Conservation (phyloP, 768 basidiomycete genomes). For the Tricholoma bakamatsutake region DNA sequence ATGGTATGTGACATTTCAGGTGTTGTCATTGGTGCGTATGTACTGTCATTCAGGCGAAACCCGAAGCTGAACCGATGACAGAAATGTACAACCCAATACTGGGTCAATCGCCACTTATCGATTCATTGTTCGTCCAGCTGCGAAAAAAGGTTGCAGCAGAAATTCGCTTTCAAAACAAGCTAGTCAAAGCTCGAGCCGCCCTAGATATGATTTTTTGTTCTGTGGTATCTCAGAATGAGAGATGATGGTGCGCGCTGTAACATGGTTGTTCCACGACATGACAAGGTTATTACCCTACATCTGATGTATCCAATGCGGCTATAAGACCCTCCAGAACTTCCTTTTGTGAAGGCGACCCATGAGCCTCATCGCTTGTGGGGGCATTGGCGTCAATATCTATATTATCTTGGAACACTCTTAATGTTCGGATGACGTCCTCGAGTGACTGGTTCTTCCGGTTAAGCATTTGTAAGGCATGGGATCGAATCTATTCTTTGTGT, state of each 20-base stretch:
- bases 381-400: conserved; percentile 49
- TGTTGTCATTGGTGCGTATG: conserved; percentile 72
- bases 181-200: conserved; percentile 78
- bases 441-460: conserved; percentile 66
- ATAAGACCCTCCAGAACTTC: conserved; percentile 69
- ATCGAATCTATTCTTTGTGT: conserved; percentile 54
- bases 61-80: conserved; percentile 24
- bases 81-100: conserved; percentile 90
- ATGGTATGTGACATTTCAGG: conserved; percentile 76
- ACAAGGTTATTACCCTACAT: conserved; percentile 6
- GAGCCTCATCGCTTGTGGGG: conserved; percentile 25
- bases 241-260: conserved; percentile 4
- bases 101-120: conserved; percentile 93
- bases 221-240: conserved; percentile 23
- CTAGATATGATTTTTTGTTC: conserved; percentile 86
- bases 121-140: conserved; percentile 75
- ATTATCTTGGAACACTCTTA: conserved; percentile 70
- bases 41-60: not conserved
- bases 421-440: conserved; percentile 61
- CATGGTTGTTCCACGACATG: not conserved
- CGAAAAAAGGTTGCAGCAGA: conserved; percentile 83
- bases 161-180: conserved; percentile 81
- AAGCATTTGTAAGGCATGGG: conserved; percentile 73
- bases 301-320: conserved; percentile 39
- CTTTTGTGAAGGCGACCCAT: conserved; percentile 48